Evolutionary conservation across 805 yeast species (phyloP), one percentile per base, ranked within the genome.

Genomic region (Komagataella mondaviorum): DNA sequence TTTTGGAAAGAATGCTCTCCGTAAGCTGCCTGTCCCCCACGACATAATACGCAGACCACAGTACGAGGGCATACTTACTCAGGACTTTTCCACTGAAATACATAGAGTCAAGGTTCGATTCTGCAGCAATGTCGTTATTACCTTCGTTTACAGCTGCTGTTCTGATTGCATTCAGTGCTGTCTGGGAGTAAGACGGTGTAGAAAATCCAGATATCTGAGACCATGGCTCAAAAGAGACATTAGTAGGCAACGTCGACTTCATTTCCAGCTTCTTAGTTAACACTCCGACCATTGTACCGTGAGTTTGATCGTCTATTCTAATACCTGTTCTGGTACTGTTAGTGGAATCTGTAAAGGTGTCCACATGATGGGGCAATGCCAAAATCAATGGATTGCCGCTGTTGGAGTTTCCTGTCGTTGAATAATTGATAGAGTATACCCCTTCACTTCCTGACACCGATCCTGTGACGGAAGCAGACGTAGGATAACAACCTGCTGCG

Each of bases 401-500:
- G 8, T 67, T 56, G 4, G 85, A 79, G 3, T 58, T 50, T 46
- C 88, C 88, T 23, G 56, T 57, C 20, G 78, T 74, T n/a, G 61
- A 56, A 63, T 79, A 83, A 4, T 58, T 59, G 58, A 80, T 72
- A 44, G 67, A 57, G 60, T 80, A 82, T 6, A 58, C 55, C 3
- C 56, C 57, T 6, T 7, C 18, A 17, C 18, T 39, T 10, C 16
- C n/a, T 24, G 69, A 70, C 22, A 67, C 55, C 3, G 65, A 54
- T 16, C 80, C 79, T 23, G 69, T 67, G 12, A 72, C 56, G 4
- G 70, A 71, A 23, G 72, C 62, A 39, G 70, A 71, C 2, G 73
- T 72, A 3, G 76, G 78, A 60, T 82, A 85, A 55, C 72, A 68
- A 45, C 95, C 95, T 45, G 93, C 90, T 22, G 82, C 78, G 7